Base-by-base conservation (phyloP, 495 filamentous ascomycete species). In the Penicillium waksmanii region DNA sequence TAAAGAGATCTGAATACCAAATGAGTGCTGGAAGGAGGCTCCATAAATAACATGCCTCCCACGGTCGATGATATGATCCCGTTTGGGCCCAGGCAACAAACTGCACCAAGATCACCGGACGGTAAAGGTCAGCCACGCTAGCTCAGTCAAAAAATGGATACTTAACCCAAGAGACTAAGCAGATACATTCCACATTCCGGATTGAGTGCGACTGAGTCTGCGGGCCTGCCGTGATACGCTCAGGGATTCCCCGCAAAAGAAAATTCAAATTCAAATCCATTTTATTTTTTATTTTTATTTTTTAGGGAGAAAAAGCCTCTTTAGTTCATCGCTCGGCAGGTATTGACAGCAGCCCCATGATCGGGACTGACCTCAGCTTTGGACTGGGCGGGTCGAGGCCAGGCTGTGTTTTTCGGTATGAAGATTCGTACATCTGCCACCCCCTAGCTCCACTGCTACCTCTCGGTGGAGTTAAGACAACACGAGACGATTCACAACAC, bases 171-270 rank as follows among this genome's bases (percentile, higher is more conserved):
- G 43, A 50, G 50, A 46, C 38, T 52, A 56, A 51, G 43, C 66
- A 60, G 56, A 48, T 64, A 53, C 60, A 68, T 60, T 60, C 58
- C 66, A 66, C 68, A 70, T 70, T 66, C 66, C 63, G 42, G 47
- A 68, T 64, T 43, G 4, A 66, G 62, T 21, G 48, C 54, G 18
- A 31, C 58, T 53, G 57, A 49, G 58, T 44, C 55, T 53, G 58
- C 57, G 63, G 63, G 60, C 58, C 53, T 57, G 42, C 55, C 52
- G 61, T 71, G 68, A 71, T 69, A 68, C 68, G 68, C 63, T 49
- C 68, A 68, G 57, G 66, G 68, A 69, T 71, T 71, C 68, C 68
- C 68, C 68, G 68, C 68, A 71, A 68, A 68, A 59, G 17, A 59
- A 61, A 44, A 44, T 44, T 44, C 1, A 17, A 19, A 44, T 4